These are phyloP conservation scores for Aspergillus ostianus DNA, from an alignment of 495 filamentous ascomycete genomes.

Conservation along the genomic window DNA sequence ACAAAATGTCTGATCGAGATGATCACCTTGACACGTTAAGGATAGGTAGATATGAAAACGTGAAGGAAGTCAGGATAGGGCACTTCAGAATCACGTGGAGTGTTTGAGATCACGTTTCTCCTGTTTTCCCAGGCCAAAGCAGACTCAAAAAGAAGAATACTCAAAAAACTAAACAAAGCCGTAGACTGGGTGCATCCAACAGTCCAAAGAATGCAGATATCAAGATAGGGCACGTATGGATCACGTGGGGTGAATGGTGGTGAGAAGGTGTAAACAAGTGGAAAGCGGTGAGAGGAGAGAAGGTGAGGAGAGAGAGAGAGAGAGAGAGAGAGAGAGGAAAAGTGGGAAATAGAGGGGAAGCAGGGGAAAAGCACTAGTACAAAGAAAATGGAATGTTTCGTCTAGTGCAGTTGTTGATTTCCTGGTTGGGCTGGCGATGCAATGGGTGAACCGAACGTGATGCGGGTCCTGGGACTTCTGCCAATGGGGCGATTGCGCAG, in stretches of 20 bases:
- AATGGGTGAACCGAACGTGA: background rate
- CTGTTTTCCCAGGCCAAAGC: background rate
- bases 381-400: background rate
- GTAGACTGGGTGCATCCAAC: background rate
- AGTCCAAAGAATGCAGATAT: background rate
- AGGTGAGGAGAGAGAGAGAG: background rate
- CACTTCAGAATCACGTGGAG: background rate
- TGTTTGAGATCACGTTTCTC: background rate
- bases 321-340: constrained; percentile 8
- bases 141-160: background rate
- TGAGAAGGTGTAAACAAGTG: background rate
- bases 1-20: background rate
- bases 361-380: background rate
- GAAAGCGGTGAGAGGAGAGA: background rate
- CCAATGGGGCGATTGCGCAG: background rate
- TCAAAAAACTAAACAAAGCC: background rate
- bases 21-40: background rate
- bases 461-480: background rate
- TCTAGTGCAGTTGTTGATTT: background rate
- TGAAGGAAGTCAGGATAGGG: background rate
- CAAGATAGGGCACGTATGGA: background rate
- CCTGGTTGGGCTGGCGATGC: background rate
- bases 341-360: constrained; percentile 1
- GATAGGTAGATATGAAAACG: background rate
- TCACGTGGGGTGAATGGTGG: background rate